Conservation (phyloP, 164 flowering plant genomes). For the grape (Vitis vinifera) region ASM3070453v1 NC_081822.1:10893501-10894000, state of each 20-base stretch:
- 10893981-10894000: slow-evolving; percentile 18
- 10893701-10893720: slow-evolving; percentile 86
- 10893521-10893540: slow-evolving; percentile 89
- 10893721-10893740: slow-evolving; percentile 91
- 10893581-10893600: too few relatives aligned
- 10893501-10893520: slow-evolving; percentile 79
- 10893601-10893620: too few relatives aligned
- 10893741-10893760: slow-evolving; percentile 83
- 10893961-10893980: slow-evolving; percentile 24
- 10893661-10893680: background rate
- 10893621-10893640: too few relatives aligned
- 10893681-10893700: slow-evolving; percentile 77
- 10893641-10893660: background rate
- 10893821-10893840: slow-evolving; percentile 4
- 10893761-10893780: slow-evolving; percentile 77
- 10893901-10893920: background rate
- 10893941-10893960: slow-evolving; percentile 50
- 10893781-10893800: slow-evolving; percentile 31
- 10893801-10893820: slow-evolving; percentile 48
- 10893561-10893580: too few relatives aligned
- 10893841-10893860: background rate
- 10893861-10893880: background rate
- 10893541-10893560: background rate
- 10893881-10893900: too few relatives aligned
- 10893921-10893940: slow-evolving; percentile 38